Conservation (phyloP, 2,329 filamentous ascomycete genomes). For the Nothophaeocryptopus gaeumannii region DNA sequence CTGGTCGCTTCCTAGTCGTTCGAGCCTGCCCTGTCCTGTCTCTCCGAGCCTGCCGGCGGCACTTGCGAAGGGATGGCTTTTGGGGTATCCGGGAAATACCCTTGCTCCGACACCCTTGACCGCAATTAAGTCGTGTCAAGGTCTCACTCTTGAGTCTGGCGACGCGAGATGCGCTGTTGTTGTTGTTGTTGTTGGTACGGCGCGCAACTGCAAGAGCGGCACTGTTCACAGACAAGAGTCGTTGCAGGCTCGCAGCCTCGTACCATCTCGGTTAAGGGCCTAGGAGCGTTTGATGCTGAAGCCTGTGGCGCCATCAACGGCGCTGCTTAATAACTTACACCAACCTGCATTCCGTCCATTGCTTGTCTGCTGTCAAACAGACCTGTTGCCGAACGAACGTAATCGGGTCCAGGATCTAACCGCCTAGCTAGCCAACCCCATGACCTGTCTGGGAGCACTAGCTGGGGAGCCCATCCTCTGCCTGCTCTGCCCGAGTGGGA, state of each 20-base stretch:
- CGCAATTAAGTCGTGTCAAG: not conserved
- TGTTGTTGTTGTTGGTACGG: too few species aligned
- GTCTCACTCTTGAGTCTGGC: too few species aligned
- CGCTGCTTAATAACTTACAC: constrained; percentile 8
- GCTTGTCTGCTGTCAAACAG: too few species aligned
- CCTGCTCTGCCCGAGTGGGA: not conserved
- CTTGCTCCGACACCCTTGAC: constrained; percentile 3
- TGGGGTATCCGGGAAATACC: constrained; percentile 11
- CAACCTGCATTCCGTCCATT: not conserved
- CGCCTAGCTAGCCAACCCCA: too few species aligned
- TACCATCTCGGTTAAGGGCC: not conserved
- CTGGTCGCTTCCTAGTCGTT: not conserved
- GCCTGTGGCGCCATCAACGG: constrained; percentile 12
- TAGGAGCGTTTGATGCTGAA: not conserved
- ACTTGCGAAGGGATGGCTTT: constrained; percentile 4
- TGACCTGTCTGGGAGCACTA: too few species aligned
- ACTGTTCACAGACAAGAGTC: not conserved
- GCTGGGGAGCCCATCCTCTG: too few species aligned
- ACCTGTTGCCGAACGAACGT: too few species aligned
- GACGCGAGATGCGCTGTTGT: too few species aligned
- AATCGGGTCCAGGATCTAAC: too few species aligned
- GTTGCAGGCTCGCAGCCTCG: not conserved
- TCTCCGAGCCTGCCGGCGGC: constrained; percentile 9
- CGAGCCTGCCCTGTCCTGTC: constrained; percentile 4
- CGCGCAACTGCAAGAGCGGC: too few species aligned